Evolutionary conservation across 2,329 filamentous ascomycete species (phyloP).

Genomic region (Alternaria novae-zelandiae): DNA sequence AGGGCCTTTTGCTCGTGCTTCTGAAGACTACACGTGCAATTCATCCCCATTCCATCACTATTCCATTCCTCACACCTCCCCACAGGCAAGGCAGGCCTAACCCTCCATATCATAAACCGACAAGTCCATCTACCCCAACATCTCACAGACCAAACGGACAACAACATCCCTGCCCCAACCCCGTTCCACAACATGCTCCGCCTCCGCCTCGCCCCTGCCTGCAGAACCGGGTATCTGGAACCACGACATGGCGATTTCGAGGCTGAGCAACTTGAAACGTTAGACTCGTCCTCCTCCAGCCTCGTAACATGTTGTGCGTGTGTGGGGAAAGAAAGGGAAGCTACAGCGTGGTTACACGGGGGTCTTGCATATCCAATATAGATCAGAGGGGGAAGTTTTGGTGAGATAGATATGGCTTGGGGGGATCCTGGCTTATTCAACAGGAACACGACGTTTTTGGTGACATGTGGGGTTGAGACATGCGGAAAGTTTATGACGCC

Average conservation of each 20-base stretch:
- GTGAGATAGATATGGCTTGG: background rate
- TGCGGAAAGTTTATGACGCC: conserved; percentile 2
- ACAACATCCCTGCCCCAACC: background rate
- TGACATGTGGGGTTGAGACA: background rate
- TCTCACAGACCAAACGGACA: background rate
- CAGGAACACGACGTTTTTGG: conserved; percentile 5
- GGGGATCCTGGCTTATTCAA: conserved; percentile 4
- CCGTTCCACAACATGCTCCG: conserved; percentile 6
- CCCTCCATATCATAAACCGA: background rate
- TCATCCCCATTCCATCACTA: background rate
- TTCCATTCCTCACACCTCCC: background rate
- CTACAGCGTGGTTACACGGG: background rate
- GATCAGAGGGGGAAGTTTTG: background rate
- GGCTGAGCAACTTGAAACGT: background rate
- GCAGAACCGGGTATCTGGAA: background rate
- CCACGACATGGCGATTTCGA: background rate
- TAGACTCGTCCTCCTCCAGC: background rate
- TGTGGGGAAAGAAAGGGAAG: background rate
- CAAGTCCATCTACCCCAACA: background rate
- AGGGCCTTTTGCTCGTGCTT: background rate
- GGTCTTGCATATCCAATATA: background rate
- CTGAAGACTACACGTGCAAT: background rate
- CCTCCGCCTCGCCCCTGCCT: background rate
- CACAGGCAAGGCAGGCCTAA: background rate
- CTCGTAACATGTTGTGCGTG: background rate